Conservation (phyloP, 2,329 filamentous ascomycete genomes). For the Boeremia lycopersici region DNA sequence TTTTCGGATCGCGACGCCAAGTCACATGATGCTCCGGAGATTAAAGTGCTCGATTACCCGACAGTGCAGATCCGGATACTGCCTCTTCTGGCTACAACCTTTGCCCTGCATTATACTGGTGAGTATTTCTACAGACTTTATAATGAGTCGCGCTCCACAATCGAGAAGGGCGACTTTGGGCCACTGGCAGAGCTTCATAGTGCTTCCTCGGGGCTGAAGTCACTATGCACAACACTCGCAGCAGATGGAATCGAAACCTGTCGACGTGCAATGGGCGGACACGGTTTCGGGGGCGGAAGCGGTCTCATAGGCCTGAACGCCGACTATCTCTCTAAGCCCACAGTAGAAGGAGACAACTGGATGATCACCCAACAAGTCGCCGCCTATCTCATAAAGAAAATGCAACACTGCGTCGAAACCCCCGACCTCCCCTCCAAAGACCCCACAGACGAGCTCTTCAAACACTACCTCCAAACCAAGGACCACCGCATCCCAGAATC, state of each 20-base stretch:
- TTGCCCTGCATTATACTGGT: conserved; percentile 56
- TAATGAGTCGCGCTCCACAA: conserved; percentile 51
- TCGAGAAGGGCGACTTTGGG: conserved; percentile 58
- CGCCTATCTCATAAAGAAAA: conserved; percentile 59
- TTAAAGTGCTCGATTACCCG: conserved; percentile 59
- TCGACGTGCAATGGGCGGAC: conserved; percentile 59
- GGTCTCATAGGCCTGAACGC: conserved; percentile 59
- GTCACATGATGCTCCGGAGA: conserved; percentile 44
- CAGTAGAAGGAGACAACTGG: conserved; percentile 63
- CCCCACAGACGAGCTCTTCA: conserved; percentile 51
- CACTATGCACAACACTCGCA: conserved; percentile 58
- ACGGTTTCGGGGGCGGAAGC: conserved; percentile 60
- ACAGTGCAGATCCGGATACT: conserved; percentile 61
- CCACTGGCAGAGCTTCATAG: conserved; percentile 59
- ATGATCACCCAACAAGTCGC: conserved; percentile 63
- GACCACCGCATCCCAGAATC: conserved; percentile 33
- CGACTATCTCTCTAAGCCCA: conserved; percentile 60
- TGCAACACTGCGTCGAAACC: conserved; percentile 49
- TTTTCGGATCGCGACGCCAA: conserved; percentile 57
- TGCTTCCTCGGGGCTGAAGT: conserved; percentile 61
- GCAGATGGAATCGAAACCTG: conserved; percentile 62
- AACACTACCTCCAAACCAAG: conserved; percentile 47
- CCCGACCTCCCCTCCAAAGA: conserved; percentile 44
- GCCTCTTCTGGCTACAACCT: conserved; percentile 59
- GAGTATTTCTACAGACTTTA: conserved; percentile 60